Evolutionary conservation across 352 stramenopile species (phyloP), one percentile per base, ranked within the genome.

Genomic region (Pythium insidiosum): DNA sequence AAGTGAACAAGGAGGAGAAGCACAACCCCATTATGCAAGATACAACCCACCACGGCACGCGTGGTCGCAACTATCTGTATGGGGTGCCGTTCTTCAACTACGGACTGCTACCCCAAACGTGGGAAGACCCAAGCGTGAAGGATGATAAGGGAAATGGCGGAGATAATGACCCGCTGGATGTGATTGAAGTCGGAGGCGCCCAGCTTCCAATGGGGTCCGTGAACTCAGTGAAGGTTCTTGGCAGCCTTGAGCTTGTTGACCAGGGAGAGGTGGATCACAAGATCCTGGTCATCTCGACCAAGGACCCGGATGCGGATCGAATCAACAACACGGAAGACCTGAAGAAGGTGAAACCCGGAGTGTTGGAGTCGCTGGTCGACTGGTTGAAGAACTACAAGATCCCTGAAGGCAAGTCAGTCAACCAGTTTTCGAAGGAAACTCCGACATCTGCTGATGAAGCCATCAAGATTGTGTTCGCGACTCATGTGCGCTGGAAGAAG

Each of bases 321-420:
- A 97, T 99, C 42, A 73, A 94, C 52, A 82, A 39, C 15, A 67
- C 97, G 28, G 68, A 74, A 15, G 94, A 98, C 69, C 68, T 98
- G 22, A 79, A 98, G 57, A 59, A 58, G 26, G 56, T 95, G 36
- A 96, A 97, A 57, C 96, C 96, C 2, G 92, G 93, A 28, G 80
- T 90, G 16, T 56, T 97, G 18, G 85, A 87, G 18, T 60, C 68
- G 6, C 61, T 99, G 11, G 64, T 94, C 7, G 86, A 98, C 61
- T 99, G 96, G 96, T 72, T 99, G 28, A 98, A 97, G 52, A 94
- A 94, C 41, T 99, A 99, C 79, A 99, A 99, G 72, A 97, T 97
- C n/a, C 88, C 87, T 0, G 95, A 98, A 52, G 96, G 95, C 43
- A 99, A 99, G 67, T 65, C 73, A 6, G 81, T 89, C 49, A 99